Base-by-base conservation (phyloP, 1,284 basidiomycete species). In the Naganishia albida region DNA sequence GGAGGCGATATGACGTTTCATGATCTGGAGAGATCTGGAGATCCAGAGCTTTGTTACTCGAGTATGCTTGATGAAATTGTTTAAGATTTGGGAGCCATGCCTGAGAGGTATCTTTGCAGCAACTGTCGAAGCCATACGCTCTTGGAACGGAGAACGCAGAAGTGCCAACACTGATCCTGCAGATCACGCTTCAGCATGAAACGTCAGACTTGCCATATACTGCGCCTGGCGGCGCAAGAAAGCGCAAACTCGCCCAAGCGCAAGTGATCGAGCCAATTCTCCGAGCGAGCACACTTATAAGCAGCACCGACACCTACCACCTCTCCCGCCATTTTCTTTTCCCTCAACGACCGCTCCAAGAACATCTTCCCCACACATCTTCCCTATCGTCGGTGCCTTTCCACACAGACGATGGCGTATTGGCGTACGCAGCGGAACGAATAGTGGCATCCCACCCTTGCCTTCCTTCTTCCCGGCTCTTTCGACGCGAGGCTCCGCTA, bases 351-450 rank as follows among this genome's bases (percentile, higher is more conserved):
- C 60, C 50, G 50, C 42, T 42, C 40, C 60, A 52, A 53, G 50
- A 63, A 63, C 60, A 15, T 52, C 40, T 63, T 63, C 60, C 60
- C 60, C 51, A 53, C 60, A 52, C 20, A 53, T 63, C 51, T 63
- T 52, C 42, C 51, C 40, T 53, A 53, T 63, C 51, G 50, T 46
- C 50, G 12, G 50, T 53, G 50, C 60, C n/a, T 25, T 53, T 39
- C 50, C 50, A 52, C 60, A 52, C 51, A 30, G 51, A 43, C 60
- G 50, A 52, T 63, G 40, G 60, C 51, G 44, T 63, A 52, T 63
- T 53, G 50, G 49, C 60, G 60, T 63, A 52, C 52, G 60, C 60
- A 52, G 60, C 50, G 50, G 50, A 63, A 60, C 52, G 57, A 60
- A 60, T 18, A 60, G 57, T 60, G 57, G 57, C 39, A 34, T 60